Conservation (phyloP, 495 filamentous ascomycete genomes). For the Penicillium canescens region DNA sequence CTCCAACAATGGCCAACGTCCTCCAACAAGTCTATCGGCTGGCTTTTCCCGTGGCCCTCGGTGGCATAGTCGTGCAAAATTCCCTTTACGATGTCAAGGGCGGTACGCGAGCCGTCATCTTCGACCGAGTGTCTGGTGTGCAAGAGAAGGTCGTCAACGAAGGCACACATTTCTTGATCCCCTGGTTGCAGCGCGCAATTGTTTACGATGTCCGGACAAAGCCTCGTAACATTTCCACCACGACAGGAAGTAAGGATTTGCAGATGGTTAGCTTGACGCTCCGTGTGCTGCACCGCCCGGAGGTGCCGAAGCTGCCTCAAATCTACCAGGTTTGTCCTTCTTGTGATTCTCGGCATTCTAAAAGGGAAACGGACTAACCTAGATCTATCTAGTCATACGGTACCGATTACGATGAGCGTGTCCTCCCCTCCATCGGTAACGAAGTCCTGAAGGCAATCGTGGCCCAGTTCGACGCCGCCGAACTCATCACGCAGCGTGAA, state of each 20-base stretch:
- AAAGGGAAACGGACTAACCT: neutral
- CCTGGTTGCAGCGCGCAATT: conserved; percentile 94
- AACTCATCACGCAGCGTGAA: conserved; percentile 99
- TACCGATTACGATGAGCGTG: conserved; percentile 97
- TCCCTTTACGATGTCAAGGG: conserved; percentile 97
- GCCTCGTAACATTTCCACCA: conserved; percentile 96
- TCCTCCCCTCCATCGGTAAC: conserved; percentile 99
- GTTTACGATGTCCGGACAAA: conserved; percentile 98
- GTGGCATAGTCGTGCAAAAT: conserved; percentile 60
- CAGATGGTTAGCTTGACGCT: conserved; percentile 99
- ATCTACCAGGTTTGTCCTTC: conserved; percentile 88
- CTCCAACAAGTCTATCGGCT: conserved; percentile 66
- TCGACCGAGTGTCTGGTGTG: conserved; percentile 91
- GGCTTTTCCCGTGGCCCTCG: conserved; percentile 70
- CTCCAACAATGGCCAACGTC: conserved; percentile 55
- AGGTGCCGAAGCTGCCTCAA: conserved; percentile 87
- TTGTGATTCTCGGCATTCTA: neutral
- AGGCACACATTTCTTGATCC: conserved; percentile 94
- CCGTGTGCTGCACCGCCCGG: conserved; percentile 90
- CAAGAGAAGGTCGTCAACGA: conserved; percentile 91
- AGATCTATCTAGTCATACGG: conserved; percentile 62
- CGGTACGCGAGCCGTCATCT: conserved; percentile 93
- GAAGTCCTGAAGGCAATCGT: conserved; percentile 99
- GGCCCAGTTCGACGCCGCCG: conserved; percentile 97
- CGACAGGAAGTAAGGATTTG: conserved; percentile 96